Evolutionary conservation across 1,139 yeast genomes (phyloP), one percentile per base, ranked within the genome.

Genomic region (Diutina ranongensis): DNA sequence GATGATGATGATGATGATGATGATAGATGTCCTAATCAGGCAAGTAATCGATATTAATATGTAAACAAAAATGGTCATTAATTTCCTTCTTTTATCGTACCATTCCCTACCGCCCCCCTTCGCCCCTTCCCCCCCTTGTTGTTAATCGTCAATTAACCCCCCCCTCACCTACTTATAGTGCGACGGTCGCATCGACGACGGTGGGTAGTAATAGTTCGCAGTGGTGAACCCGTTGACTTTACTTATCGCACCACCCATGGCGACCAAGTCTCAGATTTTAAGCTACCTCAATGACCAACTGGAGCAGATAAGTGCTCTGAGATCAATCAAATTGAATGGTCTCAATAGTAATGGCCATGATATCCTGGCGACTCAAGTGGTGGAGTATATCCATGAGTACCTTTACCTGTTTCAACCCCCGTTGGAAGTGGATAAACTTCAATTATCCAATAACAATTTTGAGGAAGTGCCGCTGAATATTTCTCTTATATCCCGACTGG

Each of bases 371-470:
- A 46, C 48, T 12, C 67, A 63, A 35, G 49, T 64, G 2, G 47
- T 64, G 10, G 68, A 63, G 46, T 51, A 52, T 44, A 51, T 59
- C 9, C 56, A 56, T 46, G 67, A 63, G 45, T 62, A 52, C 47
- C 34, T 62, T 4, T 50, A 55, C 44, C 56, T 61, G 3, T 53
- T 47, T 46, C 50, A 48, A 27, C 57, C 72, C 3, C 67, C 68
- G 0, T 49, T 66, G 31, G 67, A 65, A 32, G 68, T 78, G 15
- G 78, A 77, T 48, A 67, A 78, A 52, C 62, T 82, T 15, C 72
- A 79, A 2, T 56, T 82, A 16, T 76, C 78, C 48, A 67, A 68
- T 48, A 80, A 80, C 55, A 61, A 63, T 41, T 58, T 81, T 18
- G 57, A 63, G 0, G 61, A 63, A 12, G 60, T 82, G 9, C 85